These are phyloP conservation scores for Petunia hybrid DNA, from an alignment of 305 asterid species.

Conservation along the genomic window DNA sequence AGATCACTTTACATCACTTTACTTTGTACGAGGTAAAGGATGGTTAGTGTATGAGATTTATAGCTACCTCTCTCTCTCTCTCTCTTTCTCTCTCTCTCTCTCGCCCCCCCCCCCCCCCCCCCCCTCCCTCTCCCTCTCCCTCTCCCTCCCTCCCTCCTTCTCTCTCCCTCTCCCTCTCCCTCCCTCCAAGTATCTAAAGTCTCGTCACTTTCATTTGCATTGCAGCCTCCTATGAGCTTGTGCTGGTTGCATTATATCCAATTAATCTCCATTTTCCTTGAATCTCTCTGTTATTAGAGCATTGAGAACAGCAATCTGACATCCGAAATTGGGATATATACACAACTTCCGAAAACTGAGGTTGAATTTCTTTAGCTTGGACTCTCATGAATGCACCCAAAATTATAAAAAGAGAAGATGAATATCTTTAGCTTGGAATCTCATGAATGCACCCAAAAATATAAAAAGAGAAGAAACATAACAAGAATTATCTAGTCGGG, in stretches of 20 bases:
- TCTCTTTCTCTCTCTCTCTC: not conserved
- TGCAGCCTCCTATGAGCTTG: constrained; percentile 59
- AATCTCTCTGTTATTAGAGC: constrained; percentile 10
- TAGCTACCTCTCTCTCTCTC: not conserved
- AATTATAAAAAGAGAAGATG: constrained; percentile 1
- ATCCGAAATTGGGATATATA: not conserved
- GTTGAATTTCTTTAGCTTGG: not conserved
- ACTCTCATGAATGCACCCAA: not conserved
- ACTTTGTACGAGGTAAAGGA: constrained; percentile 46
- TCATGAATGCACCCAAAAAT: constrained; percentile 2
- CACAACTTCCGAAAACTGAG: constrained; percentile 21
- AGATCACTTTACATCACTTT: constrained; percentile 13
- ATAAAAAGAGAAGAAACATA: constrained; percentile 9
- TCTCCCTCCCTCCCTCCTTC: not conserved
- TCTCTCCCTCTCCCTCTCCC: not conserved
- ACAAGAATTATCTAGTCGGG: constrained; percentile 9
- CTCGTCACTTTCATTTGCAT: constrained; percentile 45
- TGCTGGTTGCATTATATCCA: constrained; percentile 46
- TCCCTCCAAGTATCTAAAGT: not conserved
- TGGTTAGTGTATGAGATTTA: constrained; percentile 1
- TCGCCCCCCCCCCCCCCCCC: not conserved
- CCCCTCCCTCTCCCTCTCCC: not conserved
- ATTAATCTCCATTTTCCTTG: constrained; percentile 14
- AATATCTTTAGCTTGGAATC: not conserved
- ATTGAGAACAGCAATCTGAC: not conserved